A percentile compares a stretch with the other conserved stretches of the same genome.
These are phyloP conservation scores for Rhizopus delemar DNA, from an alignment of 371 early-diverging fungal genomes.

Conservation along the genomic window DNA sequence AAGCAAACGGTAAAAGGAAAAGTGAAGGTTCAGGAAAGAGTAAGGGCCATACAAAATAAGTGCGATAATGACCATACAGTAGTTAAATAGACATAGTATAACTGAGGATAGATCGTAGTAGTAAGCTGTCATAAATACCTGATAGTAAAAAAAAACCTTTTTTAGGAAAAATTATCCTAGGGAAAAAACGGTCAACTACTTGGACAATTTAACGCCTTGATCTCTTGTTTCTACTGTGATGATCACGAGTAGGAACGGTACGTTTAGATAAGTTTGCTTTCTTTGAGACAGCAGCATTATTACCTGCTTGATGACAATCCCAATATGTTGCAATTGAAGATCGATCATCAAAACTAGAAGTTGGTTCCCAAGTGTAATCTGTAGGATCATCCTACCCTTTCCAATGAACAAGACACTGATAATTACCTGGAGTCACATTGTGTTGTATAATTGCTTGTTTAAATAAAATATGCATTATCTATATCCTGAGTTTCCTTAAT, in stretches of 20 bases:
- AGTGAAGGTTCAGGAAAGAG: not conserved
- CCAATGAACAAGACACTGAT: slow-evolving; percentile 9
- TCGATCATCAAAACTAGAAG: not conserved
- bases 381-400: not conserved
- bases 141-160: no score
- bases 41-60: not conserved
- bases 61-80: not conserved
- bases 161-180: no score
- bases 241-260: not conserved
- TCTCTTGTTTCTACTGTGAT: not conserved
- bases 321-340: slow-evolving; percentile 3
- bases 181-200: not conserved
- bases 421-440: slow-evolving; percentile 7
- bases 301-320: not conserved
- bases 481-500: slow-evolving; percentile 5
- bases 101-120: not conserved
- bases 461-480: slow-evolving; percentile 10
- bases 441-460: slow-evolving; percentile 9
- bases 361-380: slow-evolving; percentile 6
- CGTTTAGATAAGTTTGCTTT: not conserved
- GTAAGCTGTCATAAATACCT: not conserved
- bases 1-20: not conserved
- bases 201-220: not conserved
- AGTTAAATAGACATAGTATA: not conserved
- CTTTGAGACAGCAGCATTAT: not conserved